phyloP scores from a whole-genome alignment of 805 yeast genomes.

The Danielia oregonensis region DNA sequence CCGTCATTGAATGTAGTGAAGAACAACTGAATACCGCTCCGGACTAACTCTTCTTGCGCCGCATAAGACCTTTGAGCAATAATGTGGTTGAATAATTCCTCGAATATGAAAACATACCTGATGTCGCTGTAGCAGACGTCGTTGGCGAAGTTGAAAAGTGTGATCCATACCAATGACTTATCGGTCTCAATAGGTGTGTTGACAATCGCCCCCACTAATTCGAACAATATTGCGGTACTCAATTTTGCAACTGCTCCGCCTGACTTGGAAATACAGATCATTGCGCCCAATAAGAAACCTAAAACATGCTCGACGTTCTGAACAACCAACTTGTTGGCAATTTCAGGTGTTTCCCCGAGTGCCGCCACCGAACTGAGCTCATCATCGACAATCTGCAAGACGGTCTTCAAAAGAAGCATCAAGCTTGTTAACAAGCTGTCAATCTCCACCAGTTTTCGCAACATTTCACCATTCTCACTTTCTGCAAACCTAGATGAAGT shows the following conservation, averaged over 20 bases:
- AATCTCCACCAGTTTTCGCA: constrained; percentile 8
- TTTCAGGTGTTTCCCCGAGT: neutral
- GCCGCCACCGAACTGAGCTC: neutral
- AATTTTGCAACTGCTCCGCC: constrained; percentile 1
- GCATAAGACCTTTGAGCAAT: constrained; percentile 7
- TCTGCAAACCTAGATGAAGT: constrained; percentile 5
- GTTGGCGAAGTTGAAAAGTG: constrained; percentile 26
- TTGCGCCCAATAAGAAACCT: constrained; percentile 7
- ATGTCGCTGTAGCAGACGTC: constrained; percentile 30
- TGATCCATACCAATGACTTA: constrained; percentile 23
- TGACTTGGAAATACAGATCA: constrained; percentile 5
- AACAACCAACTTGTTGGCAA: constrained; percentile 8
- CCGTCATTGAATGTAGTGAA: constrained; percentile 18
- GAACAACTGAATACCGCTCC: constrained; percentile 23
- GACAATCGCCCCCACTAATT: constrained; percentile 1
- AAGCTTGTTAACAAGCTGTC: constrained; percentile 6
- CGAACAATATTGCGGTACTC: too few relatives aligned
- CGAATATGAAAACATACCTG: constrained; percentile 16
- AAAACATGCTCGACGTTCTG: constrained; percentile 9
- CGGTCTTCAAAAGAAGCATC: constrained; percentile 4
- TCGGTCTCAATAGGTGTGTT: constrained; percentile 1
- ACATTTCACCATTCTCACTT: constrained; percentile 4
- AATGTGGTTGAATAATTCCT: constrained; percentile 17
- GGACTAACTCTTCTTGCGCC: constrained; percentile 17
- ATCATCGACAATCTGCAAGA: neutral